Evolutionary conservation across 148 eudicot genomes (phyloP), one percentile per base, ranked within the genome.

Genomic region (Camellia granthamiana): DNA sequence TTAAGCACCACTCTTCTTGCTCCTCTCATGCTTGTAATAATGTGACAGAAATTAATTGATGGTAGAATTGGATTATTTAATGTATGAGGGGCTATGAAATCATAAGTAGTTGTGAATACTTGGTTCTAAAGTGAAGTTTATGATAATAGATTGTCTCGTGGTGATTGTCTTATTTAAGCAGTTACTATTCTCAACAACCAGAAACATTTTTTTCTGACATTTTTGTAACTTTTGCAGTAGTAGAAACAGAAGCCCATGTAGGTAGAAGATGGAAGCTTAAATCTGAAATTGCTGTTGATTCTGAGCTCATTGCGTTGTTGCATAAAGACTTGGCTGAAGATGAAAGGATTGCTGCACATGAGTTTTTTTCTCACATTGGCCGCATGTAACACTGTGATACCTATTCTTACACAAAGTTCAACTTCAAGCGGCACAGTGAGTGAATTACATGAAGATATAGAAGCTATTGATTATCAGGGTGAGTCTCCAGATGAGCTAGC

Each of bases 401-500:
- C 98, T 80, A 92, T 93, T 61, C 84, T 81, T 86, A 81, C 86
- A 56, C 84, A 79, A 62, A 75, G 82, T 83, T 55, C 81, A 82
- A 69, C 88, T 76, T 77, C 76, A 76, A 83, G 52, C 80, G 71
- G 71, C 77, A 67, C 60, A 13, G 86, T 61, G 44, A 77, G 79
- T 83, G 86, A 80, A 42, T 42, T 38, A 60, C 66, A 70, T 75
- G 88, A 69, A 68, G 77, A 82, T 81, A 59, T 71, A 49, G 87
- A 81, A 73, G 87, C 91, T 77, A 90, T 95, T 79, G 90, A 87
- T 69, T 95, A 91, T 89, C 98, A 95, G 86, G 98, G 98, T 81
- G 98, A 93, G 88, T 95, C 98, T 87, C 98, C 98, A 30, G 98
- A 95, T 88, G 98, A 95, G 83, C 96, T 88, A 91, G 97, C 97